These are phyloP conservation scores for Cercospora brassicicola DNA, from an alignment of 2,329 filamentous ascomycete species.

Conservation along the genomic window DNA sequence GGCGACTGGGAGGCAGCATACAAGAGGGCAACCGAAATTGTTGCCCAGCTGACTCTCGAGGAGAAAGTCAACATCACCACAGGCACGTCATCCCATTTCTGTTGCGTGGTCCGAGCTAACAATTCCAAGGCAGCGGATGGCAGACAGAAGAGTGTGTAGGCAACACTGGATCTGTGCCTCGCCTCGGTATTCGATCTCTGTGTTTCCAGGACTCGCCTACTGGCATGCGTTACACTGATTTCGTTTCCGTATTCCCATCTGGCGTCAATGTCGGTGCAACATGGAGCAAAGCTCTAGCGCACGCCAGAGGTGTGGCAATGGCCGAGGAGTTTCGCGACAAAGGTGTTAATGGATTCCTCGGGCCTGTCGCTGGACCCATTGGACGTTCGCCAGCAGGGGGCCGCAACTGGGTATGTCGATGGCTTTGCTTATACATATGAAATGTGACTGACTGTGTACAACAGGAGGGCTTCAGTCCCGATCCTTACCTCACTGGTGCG, in stretches of 20 bases:
- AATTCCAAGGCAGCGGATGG: conserved; percentile 69
- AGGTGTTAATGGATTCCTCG: conserved; percentile 71
- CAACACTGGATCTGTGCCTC: conserved; percentile 57
- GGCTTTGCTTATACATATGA: conserved; percentile 42
- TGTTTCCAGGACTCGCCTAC: conserved; percentile 85
- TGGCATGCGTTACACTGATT: conserved; percentile 75
- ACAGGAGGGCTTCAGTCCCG: conserved; percentile 62
- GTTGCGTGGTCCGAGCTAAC: neutral
- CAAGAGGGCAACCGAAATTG: conserved; percentile 71
- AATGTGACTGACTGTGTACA: conserved; percentile 54
- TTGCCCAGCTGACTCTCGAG: conserved; percentile 74
- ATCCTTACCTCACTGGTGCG: conserved; percentile 70
- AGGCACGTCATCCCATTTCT: conserved; percentile 2
- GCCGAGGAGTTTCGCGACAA: conserved; percentile 72
- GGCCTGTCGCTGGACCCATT: conserved; percentile 73
- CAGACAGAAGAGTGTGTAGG: conserved; percentile 72
- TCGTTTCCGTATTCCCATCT: conserved; percentile 75
- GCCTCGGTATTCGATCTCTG: conserved; percentile 50
- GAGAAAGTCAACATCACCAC: conserved; percentile 76
- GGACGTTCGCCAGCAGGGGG: conserved; percentile 53
- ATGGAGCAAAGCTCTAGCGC: conserved; percentile 72
- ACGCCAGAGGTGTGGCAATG: conserved; percentile 69
- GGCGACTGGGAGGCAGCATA: conserved; percentile 77
- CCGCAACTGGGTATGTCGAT: conserved; percentile 7
- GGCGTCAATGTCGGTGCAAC: conserved; percentile 80